Conservation (phyloP, 352 stramenopile species). For the Phytophthora multivora region DNA sequence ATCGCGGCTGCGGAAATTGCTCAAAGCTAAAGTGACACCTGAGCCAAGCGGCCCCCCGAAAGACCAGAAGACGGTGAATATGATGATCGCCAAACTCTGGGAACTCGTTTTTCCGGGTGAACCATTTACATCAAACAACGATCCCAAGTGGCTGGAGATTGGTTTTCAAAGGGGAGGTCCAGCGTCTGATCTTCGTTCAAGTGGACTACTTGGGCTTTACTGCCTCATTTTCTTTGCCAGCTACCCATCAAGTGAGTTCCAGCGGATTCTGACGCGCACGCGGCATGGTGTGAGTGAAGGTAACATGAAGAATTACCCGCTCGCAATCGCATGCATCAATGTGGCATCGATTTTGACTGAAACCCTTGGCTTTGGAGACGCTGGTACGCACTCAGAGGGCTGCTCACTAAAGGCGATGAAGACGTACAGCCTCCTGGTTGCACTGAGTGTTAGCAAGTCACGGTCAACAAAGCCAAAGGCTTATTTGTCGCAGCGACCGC, state of each 20-base stretch:
- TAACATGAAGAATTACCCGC: slow-evolving; percentile 90
- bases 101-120: slow-evolving; percentile 62
- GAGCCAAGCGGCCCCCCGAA: slow-evolving; percentile 70
- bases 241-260: slow-evolving; percentile 63
- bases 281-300: slow-evolving; percentile 83
- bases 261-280: slow-evolving; percentile 74
- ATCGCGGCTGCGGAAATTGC: slow-evolving; percentile 67
- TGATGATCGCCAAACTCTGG: slow-evolving; percentile 84
- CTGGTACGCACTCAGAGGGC: slow-evolving; percentile 75
- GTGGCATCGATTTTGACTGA: slow-evolving; percentile 75
- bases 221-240: slow-evolving; percentile 86
- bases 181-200: slow-evolving; percentile 82
- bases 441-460: slow-evolving; percentile 43
- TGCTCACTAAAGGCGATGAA: slow-evolving; percentile 75
- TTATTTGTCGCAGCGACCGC: slow-evolving; percentile 36
- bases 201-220: slow-evolving; percentile 83
- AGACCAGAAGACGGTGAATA: slow-evolving; percentile 74
- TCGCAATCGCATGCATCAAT: slow-evolving; percentile 90
- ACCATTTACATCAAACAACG: slow-evolving; percentile 69
- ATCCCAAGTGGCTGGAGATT: slow-evolving; percentile 81
- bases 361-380: slow-evolving; percentile 78
- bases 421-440: slow-evolving; percentile 77
- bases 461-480: slow-evolving; percentile 26
- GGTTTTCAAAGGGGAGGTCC: slow-evolving; percentile 84
- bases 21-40: slow-evolving; percentile 81